Conservation (phyloP, 805 yeast species). For the Zygotorulaspora chibaensis region DNA sequence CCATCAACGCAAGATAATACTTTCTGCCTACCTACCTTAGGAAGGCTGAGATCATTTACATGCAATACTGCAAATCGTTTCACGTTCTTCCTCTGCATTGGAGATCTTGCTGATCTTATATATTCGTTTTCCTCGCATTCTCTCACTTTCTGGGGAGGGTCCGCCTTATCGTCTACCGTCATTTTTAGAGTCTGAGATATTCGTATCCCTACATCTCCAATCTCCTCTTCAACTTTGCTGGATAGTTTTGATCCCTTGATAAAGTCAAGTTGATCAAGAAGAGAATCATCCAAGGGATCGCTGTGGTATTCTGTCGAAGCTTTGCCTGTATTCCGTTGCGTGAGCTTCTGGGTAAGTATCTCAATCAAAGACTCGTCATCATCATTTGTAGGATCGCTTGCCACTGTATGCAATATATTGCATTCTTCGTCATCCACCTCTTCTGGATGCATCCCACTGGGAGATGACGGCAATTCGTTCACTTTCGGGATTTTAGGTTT, state of each 20-base stretch:
- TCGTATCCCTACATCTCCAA: conserved; percentile 7
- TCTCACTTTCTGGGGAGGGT: neutral
- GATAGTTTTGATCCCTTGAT: neutral
- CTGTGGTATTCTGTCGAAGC: conserved; percentile 1
- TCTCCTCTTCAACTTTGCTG: conserved; percentile 1
- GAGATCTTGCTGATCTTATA: conserved; percentile 36
- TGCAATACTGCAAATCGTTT: conserved; percentile 28
- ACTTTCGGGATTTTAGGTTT: conserved; percentile 10
- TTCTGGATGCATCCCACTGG: conserved; percentile 14
- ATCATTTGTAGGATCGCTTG: conserved; percentile 11
- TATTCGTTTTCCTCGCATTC: conserved; percentile 4
- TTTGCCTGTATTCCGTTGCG: conserved; percentile 4
- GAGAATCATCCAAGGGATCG: conserved; percentile 19
- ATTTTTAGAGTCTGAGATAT: conserved; percentile 15
- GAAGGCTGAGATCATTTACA: conserved; percentile 16
- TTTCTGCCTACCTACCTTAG: conserved; percentile 41
- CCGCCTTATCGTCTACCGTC: neutral
- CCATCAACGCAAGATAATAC: conserved; percentile 49
- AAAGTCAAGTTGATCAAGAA: conserved; percentile 18
- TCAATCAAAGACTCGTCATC: conserved; percentile 30
- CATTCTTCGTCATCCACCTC: conserved; percentile 3
- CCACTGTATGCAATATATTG: neutral
- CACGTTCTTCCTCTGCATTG: conserved; percentile 45
- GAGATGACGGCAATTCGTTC: conserved; percentile 30
- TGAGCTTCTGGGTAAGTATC: conserved; percentile 24